These are phyloP conservation scores for Chlorella sp. DNA, from an alignment of 139 green algal species.

Conservation along the genomic window DNA sequence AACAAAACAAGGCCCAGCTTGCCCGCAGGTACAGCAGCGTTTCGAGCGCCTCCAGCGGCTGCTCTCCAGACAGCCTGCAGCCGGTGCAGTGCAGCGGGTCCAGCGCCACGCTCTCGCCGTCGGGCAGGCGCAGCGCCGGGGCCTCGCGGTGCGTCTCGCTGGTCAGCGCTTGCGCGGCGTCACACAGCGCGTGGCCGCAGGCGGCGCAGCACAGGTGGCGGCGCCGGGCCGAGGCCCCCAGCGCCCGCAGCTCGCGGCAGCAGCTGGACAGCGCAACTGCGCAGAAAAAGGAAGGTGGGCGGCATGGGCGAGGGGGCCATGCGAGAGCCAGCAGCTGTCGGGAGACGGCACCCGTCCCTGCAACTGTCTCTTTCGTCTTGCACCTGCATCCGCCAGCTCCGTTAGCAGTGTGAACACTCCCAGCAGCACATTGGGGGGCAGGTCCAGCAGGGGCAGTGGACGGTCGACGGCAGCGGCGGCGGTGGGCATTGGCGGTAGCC, in stretches of 20 bases:
- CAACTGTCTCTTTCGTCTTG: too few species aligned
- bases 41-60: not conserved
- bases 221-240: not conserved
- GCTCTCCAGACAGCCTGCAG: not conserved
- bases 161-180: not conserved
- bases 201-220: constrained; percentile 19
- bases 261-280: not conserved
- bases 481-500: not conserved
- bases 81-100: not conserved
- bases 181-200: not conserved
- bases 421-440: not conserved
- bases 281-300: not conserved
- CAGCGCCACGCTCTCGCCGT: not conserved
- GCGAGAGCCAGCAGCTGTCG: too few species aligned
- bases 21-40: too few species aligned
- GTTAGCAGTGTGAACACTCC: constrained; percentile 6
- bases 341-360: too few species aligned
- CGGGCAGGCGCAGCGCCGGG: constrained; percentile 1
- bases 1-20: too few species aligned
- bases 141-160: not conserved
- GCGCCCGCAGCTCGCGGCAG: constrained; percentile 25
- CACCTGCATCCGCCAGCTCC: not conserved
- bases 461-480: not conserved
- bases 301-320: too few species aligned
- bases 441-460: not conserved